phyloP scores from a whole-genome alignment of 1,139 yeast species.

The Zhuliangozyma blackwelliae region DNA sequence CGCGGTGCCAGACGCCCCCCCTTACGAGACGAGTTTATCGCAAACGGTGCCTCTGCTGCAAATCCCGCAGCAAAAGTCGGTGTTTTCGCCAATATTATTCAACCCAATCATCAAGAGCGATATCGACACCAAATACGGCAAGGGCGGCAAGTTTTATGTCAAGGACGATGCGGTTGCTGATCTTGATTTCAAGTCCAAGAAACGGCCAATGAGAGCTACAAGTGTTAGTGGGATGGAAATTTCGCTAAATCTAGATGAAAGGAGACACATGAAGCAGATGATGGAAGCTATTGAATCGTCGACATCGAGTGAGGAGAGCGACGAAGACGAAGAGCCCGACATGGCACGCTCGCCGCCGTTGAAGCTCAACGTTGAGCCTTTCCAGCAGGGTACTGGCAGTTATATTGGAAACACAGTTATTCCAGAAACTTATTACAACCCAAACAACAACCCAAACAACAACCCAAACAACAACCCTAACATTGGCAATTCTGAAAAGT shows the following conservation, averaged over 20 bases:
- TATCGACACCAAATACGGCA: slow-evolving; percentile 77
- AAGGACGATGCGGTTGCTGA: slow-evolving; percentile 28
- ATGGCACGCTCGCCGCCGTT: slow-evolving; percentile 24
- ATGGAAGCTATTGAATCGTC: slow-evolving; percentile 4
- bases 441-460: slow-evolving; percentile 1
- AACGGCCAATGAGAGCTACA: slow-evolving; percentile 31
- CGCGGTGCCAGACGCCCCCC: slow-evolving; percentile 6
- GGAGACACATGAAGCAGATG: slow-evolving; percentile 13
- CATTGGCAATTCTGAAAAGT: too few relatives aligned
- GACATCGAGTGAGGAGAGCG: slow-evolving; percentile 27
- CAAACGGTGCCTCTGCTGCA: slow-evolving; percentile 8
- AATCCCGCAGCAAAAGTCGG: slow-evolving; percentile 33
- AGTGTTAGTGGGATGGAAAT: slow-evolving; percentile 37
- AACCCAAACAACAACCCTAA: neutral
- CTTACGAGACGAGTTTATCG: slow-evolving; percentile 1
- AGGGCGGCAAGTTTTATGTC: slow-evolving; percentile 82
- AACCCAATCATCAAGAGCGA: slow-evolving; percentile 72
- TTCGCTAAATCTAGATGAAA: slow-evolving; percentile 12
- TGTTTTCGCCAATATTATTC: slow-evolving; percentile 76
- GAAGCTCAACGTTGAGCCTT: slow-evolving; percentile 21
- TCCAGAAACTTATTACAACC: slow-evolving; percentile 4
- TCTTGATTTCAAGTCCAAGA: slow-evolving; percentile 20
- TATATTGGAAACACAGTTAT: too few relatives aligned
- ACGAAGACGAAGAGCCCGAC: slow-evolving; percentile 10
- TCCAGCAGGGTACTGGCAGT: slow-evolving; percentile 7